phyloP scores from a whole-genome alignment of 140 eudicot genomes.

The Flaveria floridana region DNA sequence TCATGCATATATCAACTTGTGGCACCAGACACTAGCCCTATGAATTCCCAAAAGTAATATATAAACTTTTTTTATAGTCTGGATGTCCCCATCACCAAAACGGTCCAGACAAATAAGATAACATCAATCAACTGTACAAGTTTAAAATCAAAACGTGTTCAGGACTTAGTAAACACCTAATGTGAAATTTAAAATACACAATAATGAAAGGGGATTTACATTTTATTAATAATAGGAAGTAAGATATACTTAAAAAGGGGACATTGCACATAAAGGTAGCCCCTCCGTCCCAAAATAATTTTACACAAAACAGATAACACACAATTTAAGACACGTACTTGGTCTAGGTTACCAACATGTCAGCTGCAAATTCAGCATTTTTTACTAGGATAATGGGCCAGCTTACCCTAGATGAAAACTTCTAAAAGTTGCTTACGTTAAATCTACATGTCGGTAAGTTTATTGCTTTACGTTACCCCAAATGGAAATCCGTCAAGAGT shows the following conservation, averaged over 20 bases:
- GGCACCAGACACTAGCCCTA: neutral
- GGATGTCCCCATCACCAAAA: neutral
- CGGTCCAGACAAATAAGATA: neutral
- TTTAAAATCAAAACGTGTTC: neutral
- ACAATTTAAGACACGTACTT: too few species aligned
- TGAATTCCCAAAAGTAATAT: neutral
- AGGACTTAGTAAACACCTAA: neutral
- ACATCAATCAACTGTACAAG: neutral
- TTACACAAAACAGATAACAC: too few species aligned
- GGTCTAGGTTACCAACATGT: neutral
- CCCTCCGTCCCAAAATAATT: too few species aligned
- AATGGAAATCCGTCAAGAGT: neutral
- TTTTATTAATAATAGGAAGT: too few species aligned
- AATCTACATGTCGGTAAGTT: neutral
- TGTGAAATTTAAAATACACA: neutral
- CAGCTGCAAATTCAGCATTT: neutral
- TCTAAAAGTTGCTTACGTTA: slow-evolving; percentile 1
- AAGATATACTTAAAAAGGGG: neutral
- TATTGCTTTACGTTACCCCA: neutral
- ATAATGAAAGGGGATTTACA: too few species aligned
- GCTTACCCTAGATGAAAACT: neutral
- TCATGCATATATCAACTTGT: neutral
- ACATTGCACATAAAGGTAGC: too few species aligned
- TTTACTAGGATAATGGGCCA: neutral
- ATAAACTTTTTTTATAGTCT: neutral